These are phyloP conservation scores for Termitomyces sp. DNA, from an alignment of 768 basidiomycete genomes.

Conservation along the genomic window DNA sequence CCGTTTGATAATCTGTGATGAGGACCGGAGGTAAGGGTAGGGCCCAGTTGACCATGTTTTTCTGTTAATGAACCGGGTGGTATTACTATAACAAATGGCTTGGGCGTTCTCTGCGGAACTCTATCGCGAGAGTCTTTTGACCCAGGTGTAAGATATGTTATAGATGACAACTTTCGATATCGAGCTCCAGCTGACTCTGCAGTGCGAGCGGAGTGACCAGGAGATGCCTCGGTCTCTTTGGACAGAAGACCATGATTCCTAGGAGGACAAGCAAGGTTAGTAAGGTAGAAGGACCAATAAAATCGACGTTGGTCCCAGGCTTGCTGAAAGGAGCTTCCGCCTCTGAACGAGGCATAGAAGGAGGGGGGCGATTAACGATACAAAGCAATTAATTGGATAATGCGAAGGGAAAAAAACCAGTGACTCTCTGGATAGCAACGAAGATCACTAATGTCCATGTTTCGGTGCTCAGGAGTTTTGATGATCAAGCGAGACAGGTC, in stretches of 20 bases:
- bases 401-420: neutral
- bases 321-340: slow-evolving; percentile 34
- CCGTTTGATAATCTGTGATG: slow-evolving; percentile 60
- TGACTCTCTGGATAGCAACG: slow-evolving; percentile 5
- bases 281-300: slow-evolving; percentile 11
- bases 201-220: slow-evolving; percentile 15
- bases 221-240: slow-evolving; percentile 3
- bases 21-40: slow-evolving; percentile 55
- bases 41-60: slow-evolving; percentile 55
- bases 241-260: slow-evolving; percentile 13
- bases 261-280: slow-evolving; percentile 4
- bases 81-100: slow-evolving; percentile 60
- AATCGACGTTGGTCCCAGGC: slow-evolving; percentile 32
- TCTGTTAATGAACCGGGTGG: slow-evolving; percentile 57
- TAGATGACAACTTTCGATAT: slow-evolving; percentile 41
- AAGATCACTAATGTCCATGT: neutral
- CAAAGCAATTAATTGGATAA: neutral
- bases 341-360: slow-evolving; percentile 37
- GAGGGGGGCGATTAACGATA: slow-evolving; percentile 8
- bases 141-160: slow-evolving; percentile 50
- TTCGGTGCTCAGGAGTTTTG: neutral
- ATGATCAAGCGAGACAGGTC: neutral
- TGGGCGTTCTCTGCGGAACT: slow-evolving; percentile 31
- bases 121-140: slow-evolving; percentile 41
- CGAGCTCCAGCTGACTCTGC: slow-evolving; percentile 29